Percentiles rank a stretch among this genome's conserved stretches.
These are phyloP conservation scores for Rutstroemia sp. DNA, from an alignment of 2,329 filamentous ascomycete genomes.

Conservation along the genomic window DNA sequence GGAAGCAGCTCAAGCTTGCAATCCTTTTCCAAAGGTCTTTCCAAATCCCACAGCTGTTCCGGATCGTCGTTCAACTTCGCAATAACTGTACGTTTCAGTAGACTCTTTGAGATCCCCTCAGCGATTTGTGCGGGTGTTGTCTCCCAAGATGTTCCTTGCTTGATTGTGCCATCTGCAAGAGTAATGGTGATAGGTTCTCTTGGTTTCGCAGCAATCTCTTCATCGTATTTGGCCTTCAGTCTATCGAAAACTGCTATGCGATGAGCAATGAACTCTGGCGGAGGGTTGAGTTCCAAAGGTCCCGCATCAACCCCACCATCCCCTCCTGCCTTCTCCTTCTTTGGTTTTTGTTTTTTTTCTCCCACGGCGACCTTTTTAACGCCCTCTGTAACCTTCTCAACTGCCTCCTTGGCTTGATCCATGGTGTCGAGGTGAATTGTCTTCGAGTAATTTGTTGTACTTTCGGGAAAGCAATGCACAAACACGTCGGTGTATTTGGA, in stretches of 20 bases:
- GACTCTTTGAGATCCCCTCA: constrained; percentile 74
- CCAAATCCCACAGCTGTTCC: constrained; percentile 80
- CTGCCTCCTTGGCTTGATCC: constrained; percentile 41
- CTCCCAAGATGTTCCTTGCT: constrained; percentile 78
- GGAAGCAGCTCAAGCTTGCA: constrained; percentile 79
- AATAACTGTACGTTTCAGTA: constrained; percentile 80
- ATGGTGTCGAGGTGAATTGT: constrained; percentile 27
- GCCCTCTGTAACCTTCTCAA: constrained; percentile 45
- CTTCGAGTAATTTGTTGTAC: not conserved
- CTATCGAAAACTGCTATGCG: constrained; percentile 83
- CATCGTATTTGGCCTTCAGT: constrained; percentile 76
- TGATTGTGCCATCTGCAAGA: constrained; percentile 62
- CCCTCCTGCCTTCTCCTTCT: constrained; percentile 44
- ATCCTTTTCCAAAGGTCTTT: constrained; percentile 80
- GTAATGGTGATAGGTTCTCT: constrained; percentile 69
- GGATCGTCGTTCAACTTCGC: constrained; percentile 69
- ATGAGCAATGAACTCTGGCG: constrained; percentile 73
- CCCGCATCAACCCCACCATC: constrained; percentile 34
- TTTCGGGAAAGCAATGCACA: not conserved
- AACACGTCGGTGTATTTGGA: not conserved
- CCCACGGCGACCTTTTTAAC: constrained; percentile 54
- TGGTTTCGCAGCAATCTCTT: constrained; percentile 63
- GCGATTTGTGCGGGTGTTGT: constrained; percentile 78
- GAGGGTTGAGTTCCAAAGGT: constrained; percentile 42
- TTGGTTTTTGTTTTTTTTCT: constrained; percentile 31